These are phyloP conservation scores for Chamaenerion angustifolium DNA, from an alignment of 345 rosid species.

Conservation along the genomic window DNA sequence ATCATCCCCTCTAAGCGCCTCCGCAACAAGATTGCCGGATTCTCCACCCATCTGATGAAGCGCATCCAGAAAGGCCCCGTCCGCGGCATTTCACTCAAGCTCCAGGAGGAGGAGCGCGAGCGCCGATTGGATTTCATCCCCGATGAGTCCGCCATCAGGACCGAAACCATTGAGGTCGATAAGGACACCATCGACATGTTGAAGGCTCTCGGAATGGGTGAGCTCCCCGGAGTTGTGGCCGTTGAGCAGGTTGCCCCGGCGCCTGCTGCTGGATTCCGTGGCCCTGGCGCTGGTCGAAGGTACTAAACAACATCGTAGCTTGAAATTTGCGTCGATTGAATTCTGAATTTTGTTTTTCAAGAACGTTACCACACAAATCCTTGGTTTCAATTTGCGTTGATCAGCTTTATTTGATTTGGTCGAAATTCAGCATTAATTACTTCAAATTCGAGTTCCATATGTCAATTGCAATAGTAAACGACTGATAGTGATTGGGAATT, in stretches of 20 bases:
- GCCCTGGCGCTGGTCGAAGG: no score
- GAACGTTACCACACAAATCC: no score
- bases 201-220: conserved; percentile 53
- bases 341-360: no score
- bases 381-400: no score
- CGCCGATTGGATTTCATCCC: conserved; percentile 83
- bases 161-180: conserved; percentile 38
- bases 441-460: no score
- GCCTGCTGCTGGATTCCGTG: no score
- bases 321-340: no score
- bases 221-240: conserved; percentile 31
- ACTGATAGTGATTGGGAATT: no score
- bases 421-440: no score
- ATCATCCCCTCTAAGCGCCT: conserved; percentile 70
- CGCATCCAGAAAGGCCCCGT: conserved; percentile 74
- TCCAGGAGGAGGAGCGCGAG: conserved; percentile 74
- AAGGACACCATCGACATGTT: conserved; percentile 58
- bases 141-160: conserved; percentile 56
- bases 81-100: conserved; percentile 69
- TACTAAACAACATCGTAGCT: no score
- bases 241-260: conserved; percentile 28
- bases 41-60: conserved; percentile 20
- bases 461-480: no score
- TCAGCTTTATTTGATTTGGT: no score
- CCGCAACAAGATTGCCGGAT: conserved; percentile 58